Base-by-base conservation (phyloP, 75 land plant species). In the Selaginella tamariscina region DNA sequence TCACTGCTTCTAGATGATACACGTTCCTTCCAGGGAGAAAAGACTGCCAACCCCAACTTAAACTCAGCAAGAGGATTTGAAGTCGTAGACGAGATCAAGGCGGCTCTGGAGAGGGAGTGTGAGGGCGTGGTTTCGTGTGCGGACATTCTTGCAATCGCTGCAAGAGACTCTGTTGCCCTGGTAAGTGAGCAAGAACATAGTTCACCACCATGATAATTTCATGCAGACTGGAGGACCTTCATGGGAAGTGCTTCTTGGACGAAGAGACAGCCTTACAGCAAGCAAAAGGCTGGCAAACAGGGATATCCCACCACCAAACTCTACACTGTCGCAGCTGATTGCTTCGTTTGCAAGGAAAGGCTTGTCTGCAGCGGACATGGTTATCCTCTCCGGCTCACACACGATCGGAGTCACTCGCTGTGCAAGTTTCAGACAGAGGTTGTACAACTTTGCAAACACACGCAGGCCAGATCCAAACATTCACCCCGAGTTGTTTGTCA, bases 171-270 rank as follows among this genome's bases (percentile, higher is more conserved):
- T 15, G 75, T 73, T 56, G 26, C 28, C 30, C 63, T 56, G 71
- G 75, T 73, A 68, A 8, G 63, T 59, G 54, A 49, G 18, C 54
- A 49, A 49, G 54, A 49, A 11, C 11, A 49, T 11, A 11, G 11
- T 49, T 49, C 11, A 59, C 26, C 23, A 2, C 26, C n/a, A 23
- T 21, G 8, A 2, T 23, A 59, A 59, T 59, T 9, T 59, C 18
- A 32, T 31, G 29, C 82, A 87, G 91, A 78, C 79, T 11, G 88
- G 83, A 62, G 91, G 91, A 15, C 91, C 88, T 2, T 72, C 1
- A 22, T 87, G 91, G 91, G 33, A 69, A 11, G 91, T 87, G 64
- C 69, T 73, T 56, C 64, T 82, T 1, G 91, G 91, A 23, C 67
- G 91, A 44, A 73, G 88, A 54, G 91, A 87, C 70, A 68, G 83